Evolutionary conservation across 106 monocot genomes (phyloP).

Genomic region (Allium sativum): DNA sequence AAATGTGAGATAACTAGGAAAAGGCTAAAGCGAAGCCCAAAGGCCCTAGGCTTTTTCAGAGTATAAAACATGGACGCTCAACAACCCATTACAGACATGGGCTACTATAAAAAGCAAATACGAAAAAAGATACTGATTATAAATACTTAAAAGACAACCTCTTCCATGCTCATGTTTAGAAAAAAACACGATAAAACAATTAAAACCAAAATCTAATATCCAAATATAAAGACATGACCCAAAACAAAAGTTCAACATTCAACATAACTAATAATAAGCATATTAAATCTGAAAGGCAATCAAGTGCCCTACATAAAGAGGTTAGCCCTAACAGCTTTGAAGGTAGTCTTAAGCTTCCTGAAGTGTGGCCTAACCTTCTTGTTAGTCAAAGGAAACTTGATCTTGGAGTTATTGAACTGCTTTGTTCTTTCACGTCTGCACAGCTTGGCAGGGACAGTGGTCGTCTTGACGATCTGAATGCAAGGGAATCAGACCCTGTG

Average conservation of each 20-base stretch:
- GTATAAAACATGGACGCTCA: too few relatives aligned
- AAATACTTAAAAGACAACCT: too few relatives aligned
- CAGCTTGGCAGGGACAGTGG: slow-evolving; percentile 31
- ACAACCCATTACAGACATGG: too few relatives aligned
- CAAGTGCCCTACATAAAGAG: slow-evolving; percentile 29
- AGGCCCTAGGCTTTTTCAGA: too few relatives aligned
- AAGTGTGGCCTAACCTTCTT: slow-evolving; percentile 39
- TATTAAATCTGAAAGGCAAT: background rate
- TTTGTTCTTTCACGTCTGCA: slow-evolving; percentile 56
- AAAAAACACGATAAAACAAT: too few relatives aligned
- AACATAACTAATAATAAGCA: background rate
- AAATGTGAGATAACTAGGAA: too few relatives aligned
- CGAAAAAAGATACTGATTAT: too few relatives aligned
- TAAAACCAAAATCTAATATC: too few relatives aligned
- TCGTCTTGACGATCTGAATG: slow-evolving; percentile 55
- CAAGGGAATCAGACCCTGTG: slow-evolving; percentile 46
- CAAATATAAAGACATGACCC: background rate
- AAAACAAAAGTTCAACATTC: background rate
- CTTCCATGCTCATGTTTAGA: too few relatives aligned
- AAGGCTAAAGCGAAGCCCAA: too few relatives aligned
- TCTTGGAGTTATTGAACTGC: slow-evolving; percentile 49
- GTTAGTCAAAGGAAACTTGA: slow-evolving; percentile 40
- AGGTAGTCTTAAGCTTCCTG: slow-evolving; percentile 45
- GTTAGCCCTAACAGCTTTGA: slow-evolving; percentile 42
- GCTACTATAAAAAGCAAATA: too few relatives aligned